Evolutionary conservation across 139 green algal species (phyloP), one percentile per base, ranked within the genome.

Genomic region (Bryopsis sp.): DNA sequence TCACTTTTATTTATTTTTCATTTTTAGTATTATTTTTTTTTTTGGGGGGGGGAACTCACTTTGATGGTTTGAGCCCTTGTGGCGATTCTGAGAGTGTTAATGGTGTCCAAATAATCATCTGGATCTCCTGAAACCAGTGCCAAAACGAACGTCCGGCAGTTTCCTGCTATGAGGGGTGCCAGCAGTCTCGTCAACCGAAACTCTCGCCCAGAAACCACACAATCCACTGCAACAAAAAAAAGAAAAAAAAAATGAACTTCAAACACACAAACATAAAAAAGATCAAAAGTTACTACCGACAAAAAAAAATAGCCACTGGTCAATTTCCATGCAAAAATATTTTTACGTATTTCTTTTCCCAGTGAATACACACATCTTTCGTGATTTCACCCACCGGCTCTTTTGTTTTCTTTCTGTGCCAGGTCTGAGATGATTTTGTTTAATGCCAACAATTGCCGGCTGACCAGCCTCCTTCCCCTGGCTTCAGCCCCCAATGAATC

Each of bases 51-150:
- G n/a, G n/a, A n/a, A n/a, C 43, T 58, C 4, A 62, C 54, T 47
- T 72, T 60, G 3, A 76, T 76, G 43, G 29, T 38, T 3, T 72
- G 72, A 3, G 72, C 64, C 2, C 64, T 39, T 28, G 24, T 48
- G 3, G 48, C 64, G 24, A 72, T 57, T 6, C 72, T 64, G 28
- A 76, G 36, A 2, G 72, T 76, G 72, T 72, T 73, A 32, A 76
- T 47, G 29, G 64, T 76, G 24, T 76, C 72, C 59, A 76, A 64
- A 19, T 71, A 76, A 31, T 72, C 2, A 24, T 24, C 50, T 35
- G 64, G 22, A 39, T 64, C 24, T 19, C 38, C 11, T 15, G 72
- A 73, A 28, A 73, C 32, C 43, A 38, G 39, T 32, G 46, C 64
- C 39, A 76, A 31, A 11, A 76, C n/a, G 48, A 65, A 76, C 8